Evolutionary conservation across 2,329 filamentous ascomycete species (phyloP).

Genomic region (Colletotrichum navitas): DNA sequence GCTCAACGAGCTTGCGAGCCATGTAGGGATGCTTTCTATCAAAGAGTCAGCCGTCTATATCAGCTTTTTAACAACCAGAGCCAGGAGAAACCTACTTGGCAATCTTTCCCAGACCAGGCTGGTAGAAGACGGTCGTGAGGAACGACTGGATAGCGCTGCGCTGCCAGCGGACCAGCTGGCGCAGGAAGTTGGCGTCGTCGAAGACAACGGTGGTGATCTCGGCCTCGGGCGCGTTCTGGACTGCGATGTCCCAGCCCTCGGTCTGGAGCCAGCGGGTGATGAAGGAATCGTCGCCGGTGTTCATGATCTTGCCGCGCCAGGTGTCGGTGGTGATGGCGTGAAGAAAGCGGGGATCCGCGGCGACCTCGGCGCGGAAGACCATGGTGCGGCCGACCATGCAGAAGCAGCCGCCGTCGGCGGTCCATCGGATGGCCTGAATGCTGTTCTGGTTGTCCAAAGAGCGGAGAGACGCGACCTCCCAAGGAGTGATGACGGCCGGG

Average conservation of each 20-base stretch:
- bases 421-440: constrained; percentile 43
- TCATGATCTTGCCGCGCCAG: constrained; percentile 44
- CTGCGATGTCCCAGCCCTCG: constrained; percentile 46
- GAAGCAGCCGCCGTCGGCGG: constrained; percentile 45
- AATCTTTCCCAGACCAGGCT: constrained; percentile 31
- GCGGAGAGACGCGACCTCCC: constrained; percentile 48
- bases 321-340: constrained; percentile 44
- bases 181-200: constrained; percentile 38
- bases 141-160: constrained; percentile 41
- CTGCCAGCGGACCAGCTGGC: constrained; percentile 47
- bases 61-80: rapidly evolving
- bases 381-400: constrained; percentile 49
- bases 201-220: constrained; percentile 45
- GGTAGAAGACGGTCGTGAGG: not conserved
- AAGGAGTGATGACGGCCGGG: constrained; percentile 44
- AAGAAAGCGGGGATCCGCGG: constrained; percentile 45
- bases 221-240: constrained; percentile 46
- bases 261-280: constrained; percentile 48
- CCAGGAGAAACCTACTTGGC: not conserved
- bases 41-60: too few species aligned
- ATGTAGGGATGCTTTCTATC: constrained; percentile 36
- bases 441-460: constrained; percentile 44
- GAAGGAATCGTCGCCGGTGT: constrained; percentile 47
- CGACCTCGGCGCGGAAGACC: constrained; percentile 46
- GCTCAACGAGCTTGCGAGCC: constrained; percentile 41